Evolutionary conservation across 1,139 yeast genomes (phyloP).

Genomic region (Hemisphaericaspora lyxosophila): DNA sequence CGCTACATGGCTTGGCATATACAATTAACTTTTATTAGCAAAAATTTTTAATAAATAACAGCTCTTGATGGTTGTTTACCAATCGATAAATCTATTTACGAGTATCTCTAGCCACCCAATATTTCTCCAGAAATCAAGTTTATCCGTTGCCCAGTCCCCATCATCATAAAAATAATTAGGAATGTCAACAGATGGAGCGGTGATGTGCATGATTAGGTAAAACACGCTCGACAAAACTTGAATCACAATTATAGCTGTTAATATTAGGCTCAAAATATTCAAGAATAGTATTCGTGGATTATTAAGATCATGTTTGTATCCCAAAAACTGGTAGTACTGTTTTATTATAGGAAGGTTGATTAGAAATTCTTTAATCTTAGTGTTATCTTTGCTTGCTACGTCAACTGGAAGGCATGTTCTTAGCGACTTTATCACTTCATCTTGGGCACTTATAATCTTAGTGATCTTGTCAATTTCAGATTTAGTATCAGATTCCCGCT

Average conservation of each 20-base stretch:
- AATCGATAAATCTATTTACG: constrained; percentile 9
- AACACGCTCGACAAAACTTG: constrained; percentile 16
- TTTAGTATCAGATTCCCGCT: constrained; percentile 15
- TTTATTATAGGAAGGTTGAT: constrained; percentile 32
- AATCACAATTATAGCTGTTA: constrained; percentile 23
- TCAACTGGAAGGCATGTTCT: constrained; percentile 8
- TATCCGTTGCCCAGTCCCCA: constrained; percentile 13
- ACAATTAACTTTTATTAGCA: too few species aligned
- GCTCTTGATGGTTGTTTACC: constrained; percentile 6
- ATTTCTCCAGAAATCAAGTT: constrained; percentile 9
- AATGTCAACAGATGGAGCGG: constrained; percentile 1
- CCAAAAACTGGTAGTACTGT: constrained; percentile 29
- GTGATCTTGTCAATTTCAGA: constrained; percentile 20
- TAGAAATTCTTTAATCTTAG: constrained; percentile 18
- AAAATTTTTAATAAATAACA: neutral
- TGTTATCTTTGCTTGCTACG: constrained; percentile 12
- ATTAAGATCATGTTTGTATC: constrained; percentile 27
- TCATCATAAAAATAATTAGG: constrained; percentile 24
- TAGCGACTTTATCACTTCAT: constrained; percentile 21
- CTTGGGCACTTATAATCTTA: constrained; percentile 22
- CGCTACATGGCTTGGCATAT: too few species aligned
- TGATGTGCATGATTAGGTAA: constrained; percentile 1
- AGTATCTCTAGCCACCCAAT: constrained; percentile 10
- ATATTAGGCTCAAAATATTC: constrained; percentile 23
- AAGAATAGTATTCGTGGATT: constrained; percentile 21